Evolutionary conservation across 2,329 filamentous ascomycete genomes (phyloP), one percentile per base, ranked within the genome.

Genomic region (Aschersonia sp.): DNA sequence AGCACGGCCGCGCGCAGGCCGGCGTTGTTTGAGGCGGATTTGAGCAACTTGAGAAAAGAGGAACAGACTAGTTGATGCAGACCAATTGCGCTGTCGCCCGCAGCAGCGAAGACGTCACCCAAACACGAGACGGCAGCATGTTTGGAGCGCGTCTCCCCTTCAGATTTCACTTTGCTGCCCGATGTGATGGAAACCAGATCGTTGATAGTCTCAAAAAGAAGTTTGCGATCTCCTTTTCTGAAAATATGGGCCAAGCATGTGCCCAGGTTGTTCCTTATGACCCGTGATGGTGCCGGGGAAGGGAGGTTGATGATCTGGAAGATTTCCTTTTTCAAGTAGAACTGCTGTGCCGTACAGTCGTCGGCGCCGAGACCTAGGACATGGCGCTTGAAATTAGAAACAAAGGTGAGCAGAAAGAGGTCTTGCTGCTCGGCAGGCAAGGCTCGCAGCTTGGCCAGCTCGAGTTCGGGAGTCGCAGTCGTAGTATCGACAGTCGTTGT

Each of bases 361-460:
- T 95, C 87, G 51, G 80, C 73, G 47, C 80, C 77, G 44, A 97
- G 76, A 12, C 70, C 70, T 47, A 81, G 73, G 43, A 94, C 84
- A 72, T 95, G 85, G 55, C 83, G 84, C 52, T 81, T 83, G 48
- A 98, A 74, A 51, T 84, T 79, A 31, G 88, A 84, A 37, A 89
- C 84, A 61, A 94, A 95, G 30, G 83, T 94, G 50, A 98, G 74
- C 52, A 98, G 77, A 64, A 92, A 94, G 10, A 98, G 78, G 59
- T 95, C 89, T 66, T 98, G 92, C 64, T 98, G 92, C 68, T 98
- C 92, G 47, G 86, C 80, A 42, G 90, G 87, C 44, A 97, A 78
- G 46, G 85, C 76, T 65, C 95, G 84, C 44, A 98, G 81, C 73
- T 95, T 95, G 58, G 81, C 70, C 55, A 95, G 69, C 62, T 98